Evolutionary conservation across 192 early-diverging fungal genomes (phyloP), one percentile per base, ranked within the genome.

Genomic region (Physocladia obscura): DNA sequence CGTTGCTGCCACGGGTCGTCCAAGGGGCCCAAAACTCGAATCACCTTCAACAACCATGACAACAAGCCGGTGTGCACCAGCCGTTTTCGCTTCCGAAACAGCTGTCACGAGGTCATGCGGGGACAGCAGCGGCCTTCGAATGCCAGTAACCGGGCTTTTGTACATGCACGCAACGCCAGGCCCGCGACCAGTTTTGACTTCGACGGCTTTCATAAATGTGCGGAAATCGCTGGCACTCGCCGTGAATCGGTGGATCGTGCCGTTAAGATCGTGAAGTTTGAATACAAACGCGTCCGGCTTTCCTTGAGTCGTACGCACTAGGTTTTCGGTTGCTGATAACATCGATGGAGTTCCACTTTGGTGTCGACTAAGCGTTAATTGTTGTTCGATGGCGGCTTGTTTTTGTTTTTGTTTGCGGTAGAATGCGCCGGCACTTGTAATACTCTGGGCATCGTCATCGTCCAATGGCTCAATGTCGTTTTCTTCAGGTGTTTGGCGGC

Each of bases 201-300:
- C 52, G 13, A 68, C 24, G 5, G 65, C 65, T 1, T 30, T 3
- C 2, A 68, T 0, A 34, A 68, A 68, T 22, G 36, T 6, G 2
- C 24, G 4, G 11, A 68, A 31, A 3, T 38, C 35, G 19, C 17
- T 38, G 4, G 34, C 11, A 37, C 49, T 47, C 22, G 65, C 65
- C 6, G 24, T 68, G 65, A 84, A 78, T 36, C 82, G 75, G 71
- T 78, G 81, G n/a, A 84, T 77, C 54, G 79, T 81, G 58, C 73
- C 72, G 15, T 65, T 52, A 48, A 75, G 26, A 59, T 84, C 82
- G 22, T 74, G 71, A 29, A 84, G 74, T 49, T 84, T 84, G 67
- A 84, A 84, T 0, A 80, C 74, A 58, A 75, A 84, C 19, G 60
- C 13, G 32, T 51, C 62, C 19, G 24, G 31, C 31, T 8, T 19